phyloP scores from a whole-genome alignment of 306 rosid species.

The Gleditsia sinensis region DNA sequence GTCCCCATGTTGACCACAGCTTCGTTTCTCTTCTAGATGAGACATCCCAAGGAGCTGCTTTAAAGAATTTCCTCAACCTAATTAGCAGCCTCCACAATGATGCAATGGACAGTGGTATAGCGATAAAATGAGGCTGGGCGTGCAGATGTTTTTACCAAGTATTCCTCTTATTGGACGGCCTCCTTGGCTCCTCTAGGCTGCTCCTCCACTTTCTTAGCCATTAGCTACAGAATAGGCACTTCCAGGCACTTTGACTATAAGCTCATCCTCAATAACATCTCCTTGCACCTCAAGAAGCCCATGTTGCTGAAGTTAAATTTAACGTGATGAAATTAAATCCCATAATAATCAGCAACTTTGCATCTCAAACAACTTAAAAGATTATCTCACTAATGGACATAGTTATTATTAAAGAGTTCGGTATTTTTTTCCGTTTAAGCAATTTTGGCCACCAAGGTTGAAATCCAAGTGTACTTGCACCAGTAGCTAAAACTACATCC shows the following conservation, averaged over 20 bases:
- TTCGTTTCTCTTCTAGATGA: conserved; percentile 10
- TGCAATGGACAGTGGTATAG: neutral
- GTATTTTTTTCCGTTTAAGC: neutral
- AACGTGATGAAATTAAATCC: conserved; percentile 9
- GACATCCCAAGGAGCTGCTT: neutral
- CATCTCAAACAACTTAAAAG: neutral
- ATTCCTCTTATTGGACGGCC: neutral
- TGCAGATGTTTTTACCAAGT: neutral
- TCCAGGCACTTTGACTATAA: conserved; percentile 83
- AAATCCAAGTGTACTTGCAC: neutral
- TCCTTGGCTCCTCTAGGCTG: conserved; percentile 35
- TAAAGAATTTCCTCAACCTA: conserved; percentile 6
- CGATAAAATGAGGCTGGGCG: conserved; percentile 8
- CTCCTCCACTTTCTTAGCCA: conserved; percentile 33
- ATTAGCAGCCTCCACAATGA: conserved; percentile 13
- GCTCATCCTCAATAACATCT: conserved; percentile 54
- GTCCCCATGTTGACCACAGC: neutral
- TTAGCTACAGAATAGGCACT: conserved; percentile 72
- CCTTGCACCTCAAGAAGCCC: conserved; percentile 37
- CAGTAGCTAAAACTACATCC: neutral
- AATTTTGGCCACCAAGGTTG: conserved; percentile 11
- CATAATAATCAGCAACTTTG: neutral
- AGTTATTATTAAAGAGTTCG: no score
- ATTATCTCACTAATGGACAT: conserved; percentile 9
- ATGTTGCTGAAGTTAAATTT: conserved; percentile 50